Evolutionary conservation across 257 asterid species (phyloP).

Genomic region (Capsicum chinense): DNA sequence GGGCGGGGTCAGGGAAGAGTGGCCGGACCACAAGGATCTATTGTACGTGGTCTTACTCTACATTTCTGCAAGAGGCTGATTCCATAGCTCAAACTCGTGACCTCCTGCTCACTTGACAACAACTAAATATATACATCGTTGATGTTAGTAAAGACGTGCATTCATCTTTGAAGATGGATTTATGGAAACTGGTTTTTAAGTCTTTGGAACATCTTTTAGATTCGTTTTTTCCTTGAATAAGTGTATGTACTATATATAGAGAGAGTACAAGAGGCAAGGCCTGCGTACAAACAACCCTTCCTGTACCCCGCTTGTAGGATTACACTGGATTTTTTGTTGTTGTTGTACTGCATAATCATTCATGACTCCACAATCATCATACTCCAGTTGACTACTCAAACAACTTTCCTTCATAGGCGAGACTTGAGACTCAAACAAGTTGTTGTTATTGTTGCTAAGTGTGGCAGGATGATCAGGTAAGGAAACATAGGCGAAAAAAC

Average conservation of each 20-base stretch:
- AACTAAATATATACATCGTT: too few species aligned
- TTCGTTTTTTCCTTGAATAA: not conserved
- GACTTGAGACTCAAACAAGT: too few species aligned
- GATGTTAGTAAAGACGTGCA: too few species aligned
- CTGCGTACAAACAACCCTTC: not conserved
- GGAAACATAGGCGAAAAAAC: not conserved
- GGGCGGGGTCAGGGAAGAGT: too few species aligned
- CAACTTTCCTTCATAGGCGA: not conserved
- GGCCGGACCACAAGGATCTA: too few species aligned
- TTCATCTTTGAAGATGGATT: not conserved
- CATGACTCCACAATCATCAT: not conserved
- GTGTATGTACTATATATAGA: not conserved
- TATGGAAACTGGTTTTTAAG: not conserved
- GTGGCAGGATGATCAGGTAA: not conserved
- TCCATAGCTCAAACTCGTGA: too few species aligned
- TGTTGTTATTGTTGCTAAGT: too few species aligned
- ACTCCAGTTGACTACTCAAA: not conserved
- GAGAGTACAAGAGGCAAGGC: not conserved
- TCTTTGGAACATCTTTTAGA: not conserved
- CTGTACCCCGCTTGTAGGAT: not conserved
- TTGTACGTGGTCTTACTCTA: too few species aligned
- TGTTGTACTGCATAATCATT: not conserved
- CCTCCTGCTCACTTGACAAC: too few species aligned
- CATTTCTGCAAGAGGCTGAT: too few species aligned
- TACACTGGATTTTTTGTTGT: not conserved